Base-by-base conservation (phyloP, 345 rosid genomes). In the Limnanthes douglasii region DNA sequence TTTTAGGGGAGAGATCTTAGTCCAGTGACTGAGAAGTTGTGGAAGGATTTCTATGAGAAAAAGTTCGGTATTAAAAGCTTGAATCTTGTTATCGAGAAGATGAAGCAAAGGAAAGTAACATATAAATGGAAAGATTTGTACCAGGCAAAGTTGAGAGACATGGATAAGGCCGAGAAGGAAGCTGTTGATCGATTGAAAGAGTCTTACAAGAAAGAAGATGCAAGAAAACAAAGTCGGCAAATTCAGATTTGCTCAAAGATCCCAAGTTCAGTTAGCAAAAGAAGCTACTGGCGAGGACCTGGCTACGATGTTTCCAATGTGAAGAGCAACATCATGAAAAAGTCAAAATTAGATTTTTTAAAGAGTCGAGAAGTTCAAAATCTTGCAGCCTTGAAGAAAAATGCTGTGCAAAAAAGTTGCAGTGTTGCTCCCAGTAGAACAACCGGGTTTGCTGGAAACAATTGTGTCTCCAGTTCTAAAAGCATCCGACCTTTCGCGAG, bases 281-380 rank as follows among this genome's bases (percentile, higher is more conserved):
- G 88, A 70, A 51, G 73, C 45, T 77, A 51, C 15, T 62, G 84
- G 58, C 79, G n/a, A 63, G 73, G 62, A 30, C 58, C 75, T 31
- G 68, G 82, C 24, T 74, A 50, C 63, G 69, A 70, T 44, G 42
- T 72, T 37, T 70, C 77, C 27, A 41, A 75, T 53, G 48, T 37
- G 34, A 90, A 75, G 70, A 67, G 92, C 72, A 84, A 70, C 56
- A 57, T 84, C 52, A 74, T 84, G 95, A 90, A 80, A 78, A 90
- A 84, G 57, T 72, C 92, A 8, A 90, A 72, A 61, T 11, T 77
- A 34, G 98, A 90, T 17, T 18, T 75, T 39, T 74, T 68, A 18
- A 72, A 74, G 53, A 72, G 98, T n/a, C n/a, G n/a, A n/a, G n/a
- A n/a, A n/a, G n/a, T n/a, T n/a, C n/a, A n/a, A n/a, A n/a, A n/a